phyloP scores from a whole-genome alignment of 2,329 filamentous ascomycete genomes.

The Cladosporium sp. region DNA sequence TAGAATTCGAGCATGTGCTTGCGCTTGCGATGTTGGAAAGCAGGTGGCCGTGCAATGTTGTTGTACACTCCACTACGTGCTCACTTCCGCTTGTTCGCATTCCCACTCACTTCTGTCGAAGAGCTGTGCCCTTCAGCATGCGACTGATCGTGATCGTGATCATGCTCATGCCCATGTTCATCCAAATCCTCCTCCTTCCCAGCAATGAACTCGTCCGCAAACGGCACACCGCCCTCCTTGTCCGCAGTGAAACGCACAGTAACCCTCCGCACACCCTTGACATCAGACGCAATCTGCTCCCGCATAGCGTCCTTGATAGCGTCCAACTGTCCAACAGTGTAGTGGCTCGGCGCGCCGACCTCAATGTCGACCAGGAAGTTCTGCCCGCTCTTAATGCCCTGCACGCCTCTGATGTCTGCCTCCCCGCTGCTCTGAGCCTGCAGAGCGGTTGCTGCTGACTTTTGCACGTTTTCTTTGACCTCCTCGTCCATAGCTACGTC shows the following conservation, averaged over 20 bases:
- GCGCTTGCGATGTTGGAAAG: background rate
- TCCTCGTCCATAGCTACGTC: slow-evolving; percentile 87
- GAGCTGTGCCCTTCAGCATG: slow-evolving; percentile 17
- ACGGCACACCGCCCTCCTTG: slow-evolving; percentile 44
- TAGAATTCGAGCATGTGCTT: no score
- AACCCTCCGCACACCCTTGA: slow-evolving; percentile 80
- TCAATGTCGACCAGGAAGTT: slow-evolving; percentile 94
- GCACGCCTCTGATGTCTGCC: slow-evolving; percentile 73
- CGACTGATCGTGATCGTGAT: slow-evolving; percentile 25
- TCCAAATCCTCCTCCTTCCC: slow-evolving; percentile 22
- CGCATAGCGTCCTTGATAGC: slow-evolving; percentile 74
- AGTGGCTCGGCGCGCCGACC: slow-evolving; percentile 72
- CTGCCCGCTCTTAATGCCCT: slow-evolving; percentile 92
- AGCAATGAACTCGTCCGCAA: slow-evolving; percentile 68
- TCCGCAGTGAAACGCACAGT: slow-evolving; percentile 77
- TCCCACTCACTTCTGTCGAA: slow-evolving; percentile 22
- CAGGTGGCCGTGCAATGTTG: background rate
- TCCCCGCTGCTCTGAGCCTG: slow-evolving; percentile 25
- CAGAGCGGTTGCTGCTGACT: slow-evolving; percentile 63
- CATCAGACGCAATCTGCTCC: slow-evolving; percentile 69
- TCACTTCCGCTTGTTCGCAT: slow-evolving; percentile 25
- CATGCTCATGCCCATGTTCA: slow-evolving; percentile 31
- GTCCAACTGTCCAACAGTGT: slow-evolving; percentile 71
- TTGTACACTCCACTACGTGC: background rate
- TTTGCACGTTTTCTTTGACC: slow-evolving; percentile 69